Base-by-base conservation (phyloP, 306 rosid species). In the Gleditsia sinensis region DNA sequence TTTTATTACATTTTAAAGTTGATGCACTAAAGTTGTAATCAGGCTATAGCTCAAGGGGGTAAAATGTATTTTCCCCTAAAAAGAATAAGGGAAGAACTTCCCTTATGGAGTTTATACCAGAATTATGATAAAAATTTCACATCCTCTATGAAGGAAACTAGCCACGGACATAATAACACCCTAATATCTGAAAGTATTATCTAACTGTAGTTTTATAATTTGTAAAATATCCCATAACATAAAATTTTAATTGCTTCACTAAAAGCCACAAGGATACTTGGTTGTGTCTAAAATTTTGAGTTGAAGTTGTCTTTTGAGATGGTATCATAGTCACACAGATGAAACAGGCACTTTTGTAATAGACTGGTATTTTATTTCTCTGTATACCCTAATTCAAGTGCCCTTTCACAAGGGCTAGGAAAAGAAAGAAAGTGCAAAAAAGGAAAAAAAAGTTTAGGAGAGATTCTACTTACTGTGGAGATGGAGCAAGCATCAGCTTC, bases 401-500 rank as follows among this genome's bases (percentile, higher is more conserved):
- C 11, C 71, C 53, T 53, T 23, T 58, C 32, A 55, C 73, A 75
- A 74, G 39, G 67, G n/a, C 17, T 12, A 24, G 51, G 75, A 58
- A 48, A 58, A 23, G 59, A 49, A 34, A 20, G 23, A 27, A 75
- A 40, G 28, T 1, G 39, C 19, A 37, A 42, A 54, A 46, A 63
- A 40, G 5, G 2, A 61, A 58, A 23, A 66, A 74, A 32, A 16
- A 11, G 20, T 27, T 19, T 51, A 9, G 32, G 21, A 49, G 33
- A 79, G 55, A 55, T 71, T 75, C 56, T 74, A 71, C 85, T 75
- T 82, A 89, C 97, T 5, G 86, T 72, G n/a, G 97, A 92, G 80
- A 92, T 86, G 81, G 78, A 92, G 80, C 96, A 92, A 69, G 74
- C 69, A 72, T 92, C 97, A 19, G 69, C 71, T 62, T 78, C 71